Conservation (phyloP, 78 protist genomes). For the Cavenderia fasciculata region DNA sequence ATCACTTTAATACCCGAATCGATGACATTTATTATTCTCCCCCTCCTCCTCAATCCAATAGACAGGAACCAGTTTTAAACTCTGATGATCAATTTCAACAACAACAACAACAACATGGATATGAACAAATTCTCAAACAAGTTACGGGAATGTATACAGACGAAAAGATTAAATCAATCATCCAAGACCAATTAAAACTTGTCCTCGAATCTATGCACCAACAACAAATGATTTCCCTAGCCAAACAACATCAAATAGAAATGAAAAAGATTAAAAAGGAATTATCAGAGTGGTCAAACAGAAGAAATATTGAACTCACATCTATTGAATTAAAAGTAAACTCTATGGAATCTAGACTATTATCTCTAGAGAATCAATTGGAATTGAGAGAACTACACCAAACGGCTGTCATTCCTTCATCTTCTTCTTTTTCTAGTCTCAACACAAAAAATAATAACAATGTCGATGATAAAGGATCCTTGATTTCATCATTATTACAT, state of each 20-base stretch:
- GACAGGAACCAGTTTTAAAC: neutral
- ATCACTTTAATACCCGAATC: constrained; percentile 11
- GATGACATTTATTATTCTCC: neutral
- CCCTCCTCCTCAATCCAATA: neutral
- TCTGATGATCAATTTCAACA: neutral
- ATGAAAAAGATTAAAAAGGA: neutral
- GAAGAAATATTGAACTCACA: neutral
- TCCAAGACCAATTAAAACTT: neutral
- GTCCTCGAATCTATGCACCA: neutral
- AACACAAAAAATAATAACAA: no score
- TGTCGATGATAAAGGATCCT: no score
- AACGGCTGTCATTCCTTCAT: no score
- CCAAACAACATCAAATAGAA: neutral
- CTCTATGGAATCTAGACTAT: constrained; percentile 6
- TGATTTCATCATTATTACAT: no score
- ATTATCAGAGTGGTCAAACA: constrained; percentile 24
- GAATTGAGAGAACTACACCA: no score
- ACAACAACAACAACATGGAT: neutral
- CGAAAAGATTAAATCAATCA: no score
- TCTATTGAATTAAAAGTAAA: neutral
- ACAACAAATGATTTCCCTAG: neutral
- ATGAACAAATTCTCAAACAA: no score
- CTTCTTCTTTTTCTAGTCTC: no score
- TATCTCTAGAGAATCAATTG: constrained; percentile 39
- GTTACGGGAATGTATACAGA: no score